Evolutionary conservation across 1,284 basidiomycete species (phyloP).

Genomic region (Irpex lacteus): DNA sequence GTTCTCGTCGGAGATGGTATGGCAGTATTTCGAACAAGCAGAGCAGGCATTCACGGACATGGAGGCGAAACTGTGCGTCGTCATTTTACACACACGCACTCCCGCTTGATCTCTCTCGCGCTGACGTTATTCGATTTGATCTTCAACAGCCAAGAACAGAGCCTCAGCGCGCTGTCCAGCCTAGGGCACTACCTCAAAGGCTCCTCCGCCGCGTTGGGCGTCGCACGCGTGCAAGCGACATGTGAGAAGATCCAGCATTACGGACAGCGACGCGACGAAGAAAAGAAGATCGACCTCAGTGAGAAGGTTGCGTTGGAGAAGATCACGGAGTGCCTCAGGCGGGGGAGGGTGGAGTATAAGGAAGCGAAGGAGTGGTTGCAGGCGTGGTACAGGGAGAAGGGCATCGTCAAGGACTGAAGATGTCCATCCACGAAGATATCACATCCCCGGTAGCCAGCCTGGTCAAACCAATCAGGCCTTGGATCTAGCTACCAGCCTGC

Average conservation of each 20-base stretch:
- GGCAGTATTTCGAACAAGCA: conserved; percentile 81
- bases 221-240: conserved; percentile 74
- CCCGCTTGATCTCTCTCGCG: background rate
- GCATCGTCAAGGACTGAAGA: conserved; percentile 4
- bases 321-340: conserved; percentile 52
- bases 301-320: conserved; percentile 59
- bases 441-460: background rate
- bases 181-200: conserved; percentile 95
- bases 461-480: background rate
- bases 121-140: background rate
- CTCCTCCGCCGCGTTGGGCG: conserved; percentile 88
- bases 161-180: conserved; percentile 66
- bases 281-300: conserved; percentile 43
- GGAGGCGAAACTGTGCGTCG: conserved; percentile 75
- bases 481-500: background rate
- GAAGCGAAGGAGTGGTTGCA: conserved; percentile 55
- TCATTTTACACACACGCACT: background rate
- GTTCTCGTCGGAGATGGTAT: conserved; percentile 78
- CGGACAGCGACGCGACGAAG: conserved; percentile 60
- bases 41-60: conserved; percentile 74
- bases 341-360: conserved; percentile 56
- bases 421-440: background rate
- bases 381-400: conserved; percentile 39
- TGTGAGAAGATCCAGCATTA: conserved; percentile 92
- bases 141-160: conserved; percentile 45